phyloP scores from a whole-genome alignment of 108 stramenopile species.

The Skeletonema marinoi region DNA sequence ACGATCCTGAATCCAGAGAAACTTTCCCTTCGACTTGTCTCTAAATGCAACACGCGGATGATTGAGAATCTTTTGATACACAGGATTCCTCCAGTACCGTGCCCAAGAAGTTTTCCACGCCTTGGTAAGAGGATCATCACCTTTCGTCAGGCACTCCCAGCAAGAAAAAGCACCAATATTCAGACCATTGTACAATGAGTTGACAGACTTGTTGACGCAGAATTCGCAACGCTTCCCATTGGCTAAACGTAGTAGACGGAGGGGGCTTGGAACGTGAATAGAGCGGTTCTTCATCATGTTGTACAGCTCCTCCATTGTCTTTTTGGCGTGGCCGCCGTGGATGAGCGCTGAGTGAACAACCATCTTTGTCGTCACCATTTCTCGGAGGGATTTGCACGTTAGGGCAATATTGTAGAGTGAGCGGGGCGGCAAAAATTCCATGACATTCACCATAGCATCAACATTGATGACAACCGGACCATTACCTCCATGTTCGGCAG shows the following conservation, averaged over 20 bases:
- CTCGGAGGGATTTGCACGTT: constrained; percentile 10
- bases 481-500: not conserved
- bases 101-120: not conserved
- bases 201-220: not conserved
- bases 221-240: constrained; percentile 26
- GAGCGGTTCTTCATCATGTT: not conserved
- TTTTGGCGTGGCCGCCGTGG: constrained; percentile 16
- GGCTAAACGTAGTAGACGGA: constrained; percentile 16
- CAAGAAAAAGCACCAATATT: not conserved
- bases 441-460: constrained; percentile 9
- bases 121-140: not conserved
- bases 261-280: constrained; percentile 17
- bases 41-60: not conserved
- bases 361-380: constrained; percentile 5
- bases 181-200: not conserved
- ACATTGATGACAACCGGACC: not conserved
- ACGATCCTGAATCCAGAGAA: not conserved
- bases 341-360: constrained; percentile 13
- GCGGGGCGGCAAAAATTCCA: constrained; percentile 8
- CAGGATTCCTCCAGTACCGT: not conserved
- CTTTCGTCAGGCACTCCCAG: not conserved
- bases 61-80: not conserved
- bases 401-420: constrained; percentile 8
- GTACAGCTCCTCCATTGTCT: constrained; percentile 15
- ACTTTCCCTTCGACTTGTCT: not conserved